These are phyloP conservation scores for Yamadazyma dendronema DNA, from an alignment of 1,139 yeast genomes.

Conservation along the genomic window DNA sequence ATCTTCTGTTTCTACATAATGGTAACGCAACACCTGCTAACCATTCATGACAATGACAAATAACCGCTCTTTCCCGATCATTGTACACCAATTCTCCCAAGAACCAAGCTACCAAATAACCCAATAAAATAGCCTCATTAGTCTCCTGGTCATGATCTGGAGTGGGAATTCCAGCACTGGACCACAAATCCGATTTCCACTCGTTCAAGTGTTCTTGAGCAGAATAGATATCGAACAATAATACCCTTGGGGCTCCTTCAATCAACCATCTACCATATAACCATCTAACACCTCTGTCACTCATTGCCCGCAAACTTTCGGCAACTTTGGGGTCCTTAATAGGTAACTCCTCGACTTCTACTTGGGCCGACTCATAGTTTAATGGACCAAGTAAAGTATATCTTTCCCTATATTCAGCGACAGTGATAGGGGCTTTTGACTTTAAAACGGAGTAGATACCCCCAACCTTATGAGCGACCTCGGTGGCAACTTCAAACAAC, in stretches of 20 bases:
- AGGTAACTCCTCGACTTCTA: slow-evolving; percentile 88
- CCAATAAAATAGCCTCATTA: slow-evolving; percentile 87
- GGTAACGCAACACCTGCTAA: slow-evolving; percentile 96
- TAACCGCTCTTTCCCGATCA: slow-evolving; percentile 83
- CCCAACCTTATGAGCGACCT: slow-evolving; percentile 96
- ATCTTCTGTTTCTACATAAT: slow-evolving; percentile 82
- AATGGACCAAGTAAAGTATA: slow-evolving; percentile 88
- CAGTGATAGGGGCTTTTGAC: slow-evolving; percentile 95
- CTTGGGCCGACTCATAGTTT: slow-evolving; percentile 77
- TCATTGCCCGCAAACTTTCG: slow-evolving; percentile 69
- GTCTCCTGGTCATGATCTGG: slow-evolving; percentile 88
- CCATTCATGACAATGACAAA: slow-evolving; percentile 98
- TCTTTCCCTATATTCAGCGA: slow-evolving; percentile 86
- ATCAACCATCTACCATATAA: slow-evolving; percentile 95
- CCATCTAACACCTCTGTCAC: slow-evolving; percentile 75
- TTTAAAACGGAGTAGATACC: slow-evolving; percentile 96
- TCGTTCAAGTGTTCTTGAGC: slow-evolving; percentile 72
- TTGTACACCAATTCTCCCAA: slow-evolving; percentile 85
- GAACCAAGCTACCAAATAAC: slow-evolving; percentile 96
- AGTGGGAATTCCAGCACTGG: slow-evolving; percentile 85
- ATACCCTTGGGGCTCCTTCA: slow-evolving; percentile 94
- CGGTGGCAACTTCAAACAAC: slow-evolving; percentile 93
- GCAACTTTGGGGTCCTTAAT: slow-evolving; percentile 62
- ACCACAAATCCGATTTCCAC: slow-evolving; percentile 96
- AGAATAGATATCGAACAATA: slow-evolving; percentile 80